Conservation (phyloP, 2,329 filamentous ascomycete species). For the Mycocentrospora acerina region DNA sequence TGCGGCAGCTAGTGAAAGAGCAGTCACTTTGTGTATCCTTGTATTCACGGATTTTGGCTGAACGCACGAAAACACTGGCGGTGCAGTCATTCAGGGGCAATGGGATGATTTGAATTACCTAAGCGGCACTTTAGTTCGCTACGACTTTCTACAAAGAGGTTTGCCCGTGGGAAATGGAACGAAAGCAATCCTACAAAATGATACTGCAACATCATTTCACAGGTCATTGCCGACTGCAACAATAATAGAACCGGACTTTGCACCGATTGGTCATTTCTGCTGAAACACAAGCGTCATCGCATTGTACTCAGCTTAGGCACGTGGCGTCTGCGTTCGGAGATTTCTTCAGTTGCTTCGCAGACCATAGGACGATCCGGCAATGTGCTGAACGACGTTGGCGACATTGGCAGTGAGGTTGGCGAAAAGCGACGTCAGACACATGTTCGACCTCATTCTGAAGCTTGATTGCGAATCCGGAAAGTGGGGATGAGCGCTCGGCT, state of each 20-base stretch:
- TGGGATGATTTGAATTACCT: background rate
- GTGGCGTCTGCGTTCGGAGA: conserved; percentile 16
- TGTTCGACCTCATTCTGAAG: conserved; percentile 1
- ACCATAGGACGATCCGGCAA: conserved; percentile 10
- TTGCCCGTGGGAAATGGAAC: conserved; percentile 2
- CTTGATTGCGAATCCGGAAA: conserved; percentile 4
- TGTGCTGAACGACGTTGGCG: conserved; percentile 2
- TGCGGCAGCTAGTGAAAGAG: no score
- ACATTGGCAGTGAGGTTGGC: background rate
- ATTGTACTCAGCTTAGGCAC: conserved; percentile 9
- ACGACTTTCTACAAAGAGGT: conserved; percentile 4
- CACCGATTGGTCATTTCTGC: conserved; percentile 3
- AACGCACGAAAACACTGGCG: no score
- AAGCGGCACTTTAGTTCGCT: background rate
- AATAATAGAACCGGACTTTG: conserved; percentile 3
- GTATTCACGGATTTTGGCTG: no score
- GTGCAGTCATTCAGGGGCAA: background rate
- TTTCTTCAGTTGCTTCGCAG: conserved; percentile 10
- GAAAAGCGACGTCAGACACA: background rate
- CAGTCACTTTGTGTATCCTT: no score
- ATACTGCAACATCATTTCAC: background rate
- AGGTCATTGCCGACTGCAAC: background rate
- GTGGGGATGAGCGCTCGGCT: background rate
- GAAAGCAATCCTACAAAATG: no score
- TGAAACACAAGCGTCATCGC: conserved; percentile 11